Base-by-base conservation (phyloP, 1,284 basidiomycete species). In the Sphagnurus paluster region DNA sequence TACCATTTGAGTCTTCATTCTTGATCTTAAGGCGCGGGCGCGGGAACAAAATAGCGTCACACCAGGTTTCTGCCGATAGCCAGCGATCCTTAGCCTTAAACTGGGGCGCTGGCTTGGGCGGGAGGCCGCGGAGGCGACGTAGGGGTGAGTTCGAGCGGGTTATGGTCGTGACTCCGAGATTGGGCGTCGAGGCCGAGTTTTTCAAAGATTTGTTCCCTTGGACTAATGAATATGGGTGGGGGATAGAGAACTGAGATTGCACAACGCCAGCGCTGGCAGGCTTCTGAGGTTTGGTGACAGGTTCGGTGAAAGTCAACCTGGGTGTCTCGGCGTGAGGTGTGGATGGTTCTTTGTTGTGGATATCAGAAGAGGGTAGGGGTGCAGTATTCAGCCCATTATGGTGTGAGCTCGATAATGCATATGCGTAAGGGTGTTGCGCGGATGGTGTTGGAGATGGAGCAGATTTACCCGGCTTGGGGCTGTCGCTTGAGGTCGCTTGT, bases 61-160 rank as follows among this genome's bases (percentile, higher is more conserved):
- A 90, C 84, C 87, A 87, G 8, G 83, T 82, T 64, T 89, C 84
- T 0, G 85, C 77, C 1, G 80, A 77, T 2, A 88, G 56, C 83
- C 84, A 87, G 5, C 80, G 69, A 29, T 86, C 82, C 52, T 71
- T 78, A 16, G 68, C 66, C 59, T 68, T 76, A 17, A 60, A 44
- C 25, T 52, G 34, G 7, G 38, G 17, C 8, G 39, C 37, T 16
- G 16, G 7, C 39, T 54, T 54, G 6, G 40, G 17, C 1, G 29
- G 21, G n/a, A 26, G 28, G 4, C 23, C 33, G 29, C 21, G 38
- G 16, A 10, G 21, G 14, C 25, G 39, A 17, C 20, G 38, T 35
- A 35, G 38, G 20, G 46, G 37, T 5, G 35, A 16, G 11, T 30
- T 36, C 25, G 41, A n/a, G 16, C 34, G 9, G 39, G 48, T 28